Base-by-base conservation (phyloP, 768 basidiomycete genomes). In the Mycena filopes region DNA sequence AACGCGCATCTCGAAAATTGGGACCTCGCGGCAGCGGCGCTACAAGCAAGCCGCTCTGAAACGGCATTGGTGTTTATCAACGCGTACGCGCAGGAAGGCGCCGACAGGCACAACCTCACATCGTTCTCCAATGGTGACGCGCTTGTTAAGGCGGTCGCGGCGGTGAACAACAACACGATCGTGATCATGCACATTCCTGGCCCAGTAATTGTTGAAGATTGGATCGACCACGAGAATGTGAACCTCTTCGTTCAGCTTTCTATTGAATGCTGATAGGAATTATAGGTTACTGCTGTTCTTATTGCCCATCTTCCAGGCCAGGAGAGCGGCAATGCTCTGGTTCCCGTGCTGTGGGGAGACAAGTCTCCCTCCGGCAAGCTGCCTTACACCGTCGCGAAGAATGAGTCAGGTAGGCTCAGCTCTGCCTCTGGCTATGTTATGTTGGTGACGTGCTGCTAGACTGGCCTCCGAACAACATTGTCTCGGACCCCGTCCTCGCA, bases 121-220 rank as follows among this genome's bases (percentile, higher is more conserved):
- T 21, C 49, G 4, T 57, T 42, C 41, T 56, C 62, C n/a, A 49
- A 63, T 18, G 62, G 62, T 41, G 62, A 56, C 48, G 62, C 47
- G 29, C 62, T 63, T 31, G 49, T 63, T 13, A 41, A 57, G 28
- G 55, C 62, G 8, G 47, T 63, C 13, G 62, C 62, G 4, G 62
- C 62, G 11, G 62, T 63, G 29, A 57, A 57, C 47, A 56, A 56
- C 29, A 63, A 63, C 20, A 63, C 62, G n/a, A 63, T 63, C 13
- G 55, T 57, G 9, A 49, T 63, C 12, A 25, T 63, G 47, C 62
- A 63, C 42, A 36, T 57, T 42, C 48, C 62, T 10, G 62, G 62
- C 18, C 62, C 62, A 4, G 42, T 63, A 20, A 25, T 63, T 23
- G 62, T 63, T 12, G 62, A 63, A 25, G 29, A 16, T 25, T 63